These are phyloP conservation scores for Huntiella savannae DNA, from an alignment of 2,329 filamentous ascomycete genomes.

Conservation along the genomic window DNA sequence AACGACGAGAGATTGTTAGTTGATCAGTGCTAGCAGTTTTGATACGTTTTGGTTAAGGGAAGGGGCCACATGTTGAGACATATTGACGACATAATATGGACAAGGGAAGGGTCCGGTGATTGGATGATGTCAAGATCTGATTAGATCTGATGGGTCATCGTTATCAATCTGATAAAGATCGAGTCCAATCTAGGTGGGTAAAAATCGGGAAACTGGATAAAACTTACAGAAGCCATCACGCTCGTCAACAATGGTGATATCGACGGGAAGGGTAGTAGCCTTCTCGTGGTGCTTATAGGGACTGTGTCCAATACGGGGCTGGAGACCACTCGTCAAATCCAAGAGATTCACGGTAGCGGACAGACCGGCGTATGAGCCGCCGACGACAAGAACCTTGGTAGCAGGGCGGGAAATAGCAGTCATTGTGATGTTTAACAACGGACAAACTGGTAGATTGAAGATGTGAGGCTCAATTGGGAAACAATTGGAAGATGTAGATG, in stretches of 20 bases:
- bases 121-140: background rate
- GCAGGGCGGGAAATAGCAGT: conserved; percentile 19
- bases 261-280: conserved; percentile 32
- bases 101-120: background rate
- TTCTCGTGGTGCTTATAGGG: conserved; percentile 23
- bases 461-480: background rate
- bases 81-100: background rate
- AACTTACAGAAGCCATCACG: conserved; percentile 64
- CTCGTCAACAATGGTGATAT: conserved; percentile 60
- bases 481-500: background rate
- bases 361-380: conserved; percentile 55
- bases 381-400: conserved; percentile 43
- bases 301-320: conserved; percentile 25
- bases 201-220: background rate
- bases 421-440: background rate
- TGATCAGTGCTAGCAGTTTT: background rate
- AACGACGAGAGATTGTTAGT: conserved; percentile 3
- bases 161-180: background rate
- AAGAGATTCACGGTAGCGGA: conserved; percentile 46
- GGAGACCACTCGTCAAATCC: conserved; percentile 40
- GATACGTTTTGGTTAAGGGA: background rate
- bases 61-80: no score
- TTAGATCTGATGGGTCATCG: background rate
- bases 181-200: no score
- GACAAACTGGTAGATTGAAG: background rate